Base-by-base conservation (phyloP, 176 grass and related monocot species). In the Bolboschoenus planiculmis region DNA sequence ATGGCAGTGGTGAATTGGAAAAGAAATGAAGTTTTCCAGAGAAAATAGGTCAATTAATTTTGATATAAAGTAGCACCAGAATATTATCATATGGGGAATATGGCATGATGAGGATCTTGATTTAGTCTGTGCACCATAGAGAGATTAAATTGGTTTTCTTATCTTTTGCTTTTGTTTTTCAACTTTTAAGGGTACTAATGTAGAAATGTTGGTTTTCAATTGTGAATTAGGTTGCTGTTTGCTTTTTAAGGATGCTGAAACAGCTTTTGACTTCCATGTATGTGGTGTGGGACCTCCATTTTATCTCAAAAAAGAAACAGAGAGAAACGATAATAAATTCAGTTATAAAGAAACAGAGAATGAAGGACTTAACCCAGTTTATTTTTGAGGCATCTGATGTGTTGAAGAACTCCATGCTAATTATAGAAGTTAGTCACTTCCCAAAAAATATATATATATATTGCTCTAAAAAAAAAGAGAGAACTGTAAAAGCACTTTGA, bases 1-100 rank as follows among this genome's bases (percentile, higher is more conserved):
- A 85, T 57, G 56, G 92, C 95, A 20, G 85, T 97, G 0, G 73
- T 64, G 20, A 92, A 92, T 47, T 97, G 95, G 92, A 82, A 71
- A 79, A 91, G 64, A 78, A 89, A 85, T 48, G 54, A 44, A n/a
- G 14, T 62, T 34, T 51, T 91, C 26, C 87, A 91, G 86, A 91
- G 72, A 85, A 79, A 51, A 10, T 76, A 18, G 72, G 44, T 76
- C 43, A 76, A 76, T 50, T 15, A 76, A 18, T 3, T 76, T 51
- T 50, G 13, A 50, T 7, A 9, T 40, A 51, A 37, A 33, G 46
- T 33, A 50, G 72, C 24, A 75, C 43, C 14, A 48, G 2, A 24
- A 50, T 75, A 29, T 75, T 48, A 30, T 75, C 29, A 4, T 50
- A 0, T 74, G 10, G 23, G 10, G 27, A 27, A 47, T 46, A 4